phyloP scores from a whole-genome alignment of 192 early-diverging fungal species.

The Backusella sp. region DNA sequence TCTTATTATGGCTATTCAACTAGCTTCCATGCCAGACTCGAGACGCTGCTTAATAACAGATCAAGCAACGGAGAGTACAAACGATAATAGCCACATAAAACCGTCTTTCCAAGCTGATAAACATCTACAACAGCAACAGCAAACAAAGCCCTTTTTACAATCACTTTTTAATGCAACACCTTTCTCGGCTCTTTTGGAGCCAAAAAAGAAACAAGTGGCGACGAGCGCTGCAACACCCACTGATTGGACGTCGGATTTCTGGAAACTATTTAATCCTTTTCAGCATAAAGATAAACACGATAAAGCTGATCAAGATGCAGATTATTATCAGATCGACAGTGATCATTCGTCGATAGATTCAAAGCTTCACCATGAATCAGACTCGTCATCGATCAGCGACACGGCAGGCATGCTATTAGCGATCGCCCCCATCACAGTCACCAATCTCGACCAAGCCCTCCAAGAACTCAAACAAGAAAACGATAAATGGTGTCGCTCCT shows the following conservation, averaged over 20 bases:
- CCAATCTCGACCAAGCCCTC: neutral
- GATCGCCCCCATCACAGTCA: neutral
- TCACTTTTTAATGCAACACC: slow-evolving; percentile 10
- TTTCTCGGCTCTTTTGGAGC: neutral
- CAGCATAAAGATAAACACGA: neutral
- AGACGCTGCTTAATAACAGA: neutral
- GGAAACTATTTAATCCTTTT: slow-evolving; percentile 10
- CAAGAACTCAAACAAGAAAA: slow-evolving; percentile 1
- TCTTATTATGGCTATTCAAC: slow-evolving; percentile 18
- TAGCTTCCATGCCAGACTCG: slow-evolving; percentile 7
- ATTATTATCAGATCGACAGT: slow-evolving; percentile 19
- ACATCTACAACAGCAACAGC: neutral
- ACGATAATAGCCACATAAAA: neutral
- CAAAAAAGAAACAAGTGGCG: neutral
- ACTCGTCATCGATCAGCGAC: neutral
- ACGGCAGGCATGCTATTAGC: slow-evolving; percentile 12
- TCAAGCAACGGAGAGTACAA: neutral
- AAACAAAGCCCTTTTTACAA: slow-evolving; percentile 10
- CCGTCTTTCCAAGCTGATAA: neutral
- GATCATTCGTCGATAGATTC: neutral
- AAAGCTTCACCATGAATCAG: neutral
- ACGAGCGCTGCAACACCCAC: neutral
- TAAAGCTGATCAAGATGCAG: neutral
- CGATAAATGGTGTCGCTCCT: slow-evolving; percentile 8
- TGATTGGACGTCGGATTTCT: slow-evolving; percentile 16